Conservation (phyloP, 192 early-diverging fungal species). For the Cetraspora pellucida region DNA sequence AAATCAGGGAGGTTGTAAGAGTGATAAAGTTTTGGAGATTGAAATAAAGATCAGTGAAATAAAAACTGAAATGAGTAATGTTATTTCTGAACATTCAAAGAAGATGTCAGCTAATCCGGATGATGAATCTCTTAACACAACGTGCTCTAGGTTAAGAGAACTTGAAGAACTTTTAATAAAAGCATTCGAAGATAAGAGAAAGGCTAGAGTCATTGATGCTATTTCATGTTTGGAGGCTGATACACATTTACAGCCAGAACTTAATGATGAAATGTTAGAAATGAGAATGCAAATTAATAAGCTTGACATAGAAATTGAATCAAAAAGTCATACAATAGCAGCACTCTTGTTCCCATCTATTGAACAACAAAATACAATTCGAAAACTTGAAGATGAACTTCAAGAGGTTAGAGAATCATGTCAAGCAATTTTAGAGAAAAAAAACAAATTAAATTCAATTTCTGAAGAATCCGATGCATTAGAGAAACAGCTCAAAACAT, state of each 20-base stretch:
- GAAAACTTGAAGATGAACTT: slow-evolving; percentile 19
- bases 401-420: slow-evolving; percentile 9
- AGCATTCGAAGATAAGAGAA: slow-evolving; percentile 1
- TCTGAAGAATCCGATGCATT: neutral
- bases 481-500: neutral
- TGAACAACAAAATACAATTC: slow-evolving; percentile 25
- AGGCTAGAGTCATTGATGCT: neutral
- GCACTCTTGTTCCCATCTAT: slow-evolving; percentile 18
- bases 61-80: neutral
- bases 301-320: slow-evolving; percentile 27
- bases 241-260: neutral
- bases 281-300: slow-evolving; percentile 25
- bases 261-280: neutral
- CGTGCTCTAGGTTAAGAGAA: slow-evolving; percentile 5
- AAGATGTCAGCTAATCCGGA: neutral
- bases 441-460: neutral
- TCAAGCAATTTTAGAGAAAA: slow-evolving; percentile 9
- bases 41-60: neutral
- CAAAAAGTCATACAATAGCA: slow-evolving; percentile 33
- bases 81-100: neutral
- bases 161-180: slow-evolving; percentile 19
- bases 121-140: neutral
- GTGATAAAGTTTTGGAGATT: neutral
- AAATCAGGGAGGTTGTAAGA: neutral
- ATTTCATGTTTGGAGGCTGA: neutral